phyloP scores from a whole-genome alignment of 176 grass and related monocot species.

The Canna indica region DNA sequence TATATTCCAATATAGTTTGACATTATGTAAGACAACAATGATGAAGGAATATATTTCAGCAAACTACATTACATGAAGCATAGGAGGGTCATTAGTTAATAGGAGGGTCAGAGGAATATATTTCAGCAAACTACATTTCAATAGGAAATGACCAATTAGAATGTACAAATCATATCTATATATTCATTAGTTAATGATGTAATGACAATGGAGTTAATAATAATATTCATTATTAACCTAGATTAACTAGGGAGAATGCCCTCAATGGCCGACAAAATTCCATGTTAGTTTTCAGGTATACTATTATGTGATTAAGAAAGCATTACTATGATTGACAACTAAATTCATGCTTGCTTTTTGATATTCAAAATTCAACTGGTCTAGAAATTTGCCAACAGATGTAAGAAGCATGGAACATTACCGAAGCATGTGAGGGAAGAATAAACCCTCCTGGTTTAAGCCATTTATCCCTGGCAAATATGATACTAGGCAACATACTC shows the following conservation, averaged over 20 bases:
- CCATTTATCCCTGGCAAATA: slow-evolving; percentile 99
- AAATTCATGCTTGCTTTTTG: background rate
- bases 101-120: no score
- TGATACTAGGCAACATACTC: slow-evolving; percentile 94
- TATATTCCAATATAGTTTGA: background rate
- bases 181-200: no score
- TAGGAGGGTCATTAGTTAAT: no score
- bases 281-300: background rate
- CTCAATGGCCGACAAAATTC: no score
- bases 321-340: background rate
- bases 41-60: background rate
- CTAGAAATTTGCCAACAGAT: background rate
- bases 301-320: background rate
- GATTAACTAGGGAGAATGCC: no score
- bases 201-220: no score
- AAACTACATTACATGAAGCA: background rate
- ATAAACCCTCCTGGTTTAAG: slow-evolving; percentile 92
- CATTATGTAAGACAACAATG: background rate
- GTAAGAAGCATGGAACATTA: slow-evolving; percentile 27
- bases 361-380: slow-evolving; percentile 19
- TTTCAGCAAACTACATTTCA: background rate
- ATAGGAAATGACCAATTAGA: no score
- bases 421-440: slow-evolving; percentile 92
- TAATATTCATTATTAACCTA: no score
- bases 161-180: no score